Evolutionary conservation across 768 basidiomycete species (phyloP).

Genomic region (Auriscalpium vulgare): DNA sequence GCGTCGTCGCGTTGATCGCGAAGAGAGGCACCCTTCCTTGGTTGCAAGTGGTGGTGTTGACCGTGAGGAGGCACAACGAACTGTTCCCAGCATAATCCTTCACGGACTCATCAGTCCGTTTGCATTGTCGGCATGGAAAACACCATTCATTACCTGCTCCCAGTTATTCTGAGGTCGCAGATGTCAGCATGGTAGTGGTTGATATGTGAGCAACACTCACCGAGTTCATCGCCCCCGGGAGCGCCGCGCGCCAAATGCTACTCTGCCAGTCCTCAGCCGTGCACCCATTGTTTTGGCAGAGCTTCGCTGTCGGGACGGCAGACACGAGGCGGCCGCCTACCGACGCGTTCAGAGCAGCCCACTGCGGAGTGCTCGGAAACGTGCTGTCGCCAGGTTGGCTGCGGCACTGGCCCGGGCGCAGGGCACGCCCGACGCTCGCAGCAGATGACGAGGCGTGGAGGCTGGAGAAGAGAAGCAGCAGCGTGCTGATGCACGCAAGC

Average conservation of each 20-base stretch:
- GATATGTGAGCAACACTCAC: background rate
- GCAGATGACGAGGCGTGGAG: too few relatives aligned
- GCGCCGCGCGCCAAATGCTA: constrained; percentile 5
- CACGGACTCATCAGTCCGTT: background rate
- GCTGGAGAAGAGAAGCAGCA: too few relatives aligned
- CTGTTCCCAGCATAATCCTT: background rate
- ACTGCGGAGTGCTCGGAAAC: constrained; percentile 4
- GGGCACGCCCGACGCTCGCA: too few relatives aligned
- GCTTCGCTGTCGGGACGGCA: constrained; percentile 7
- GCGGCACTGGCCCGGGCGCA: constrained; percentile 5
- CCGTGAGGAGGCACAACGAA: constrained; percentile 2
- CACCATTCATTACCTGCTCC: constrained; percentile 8
- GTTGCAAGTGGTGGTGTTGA: constrained; percentile 6
- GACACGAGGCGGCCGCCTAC: constrained; percentile 4
- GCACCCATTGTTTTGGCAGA: constrained; percentile 4
- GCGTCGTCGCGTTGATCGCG: constrained; percentile 10
- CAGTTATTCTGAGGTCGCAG: constrained; percentile 9
- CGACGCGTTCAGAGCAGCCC: constrained; percentile 8
- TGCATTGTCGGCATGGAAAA: background rate
- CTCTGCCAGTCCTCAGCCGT: constrained; percentile 10
- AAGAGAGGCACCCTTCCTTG: constrained; percentile 12
- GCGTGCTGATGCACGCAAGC: too few relatives aligned
- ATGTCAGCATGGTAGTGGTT: background rate
- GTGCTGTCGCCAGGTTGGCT: constrained; percentile 12
- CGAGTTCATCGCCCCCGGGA: constrained; percentile 12